Conservation (phyloP, 2,329 filamentous ascomycete species). For the Polychaeton citri region DNA sequence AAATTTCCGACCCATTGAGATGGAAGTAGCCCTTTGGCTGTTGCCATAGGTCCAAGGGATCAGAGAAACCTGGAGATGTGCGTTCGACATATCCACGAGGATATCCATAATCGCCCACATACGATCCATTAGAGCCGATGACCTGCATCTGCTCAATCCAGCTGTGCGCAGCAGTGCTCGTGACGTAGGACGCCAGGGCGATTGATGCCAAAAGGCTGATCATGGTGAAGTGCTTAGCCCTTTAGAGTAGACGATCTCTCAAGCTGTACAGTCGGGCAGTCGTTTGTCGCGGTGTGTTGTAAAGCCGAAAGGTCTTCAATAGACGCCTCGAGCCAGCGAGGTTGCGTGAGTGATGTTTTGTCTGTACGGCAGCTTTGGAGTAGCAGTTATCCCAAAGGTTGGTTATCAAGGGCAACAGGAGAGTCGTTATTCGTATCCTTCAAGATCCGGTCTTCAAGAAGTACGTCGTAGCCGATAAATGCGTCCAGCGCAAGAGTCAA, state of each 20-base stretch:
- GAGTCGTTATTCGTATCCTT: too few species aligned
- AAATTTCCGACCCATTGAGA: conserved; percentile 38
- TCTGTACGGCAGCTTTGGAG: too few species aligned
- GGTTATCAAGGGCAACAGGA: too few species aligned
- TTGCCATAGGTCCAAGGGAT: conserved; percentile 45
- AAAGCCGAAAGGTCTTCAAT: too few species aligned
- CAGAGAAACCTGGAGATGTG: conserved; percentile 40
- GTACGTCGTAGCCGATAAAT: too few species aligned
- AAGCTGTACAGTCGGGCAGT: too few species aligned
- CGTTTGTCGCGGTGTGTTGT: too few species aligned
- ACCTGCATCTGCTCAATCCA: conserved; percentile 70
- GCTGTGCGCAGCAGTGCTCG: conserved; percentile 45
- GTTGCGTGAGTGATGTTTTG: too few species aligned
- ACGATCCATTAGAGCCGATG: conserved; percentile 60
- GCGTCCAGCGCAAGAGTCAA: too few species aligned
- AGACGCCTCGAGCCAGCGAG: too few species aligned
- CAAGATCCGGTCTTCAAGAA: too few species aligned
- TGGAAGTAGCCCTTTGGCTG: conserved; percentile 40
- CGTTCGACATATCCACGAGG: conserved; percentile 57
- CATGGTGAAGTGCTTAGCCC: neutral
- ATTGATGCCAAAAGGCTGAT: neutral
- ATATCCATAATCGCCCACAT: conserved; percentile 58
- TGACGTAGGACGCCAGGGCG: neutral
- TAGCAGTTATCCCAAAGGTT: too few species aligned
- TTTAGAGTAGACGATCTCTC: neutral